phyloP scores from a whole-genome alignment of 176 grass and related monocot genomes.

The Musa schizocarpa region DNA sequence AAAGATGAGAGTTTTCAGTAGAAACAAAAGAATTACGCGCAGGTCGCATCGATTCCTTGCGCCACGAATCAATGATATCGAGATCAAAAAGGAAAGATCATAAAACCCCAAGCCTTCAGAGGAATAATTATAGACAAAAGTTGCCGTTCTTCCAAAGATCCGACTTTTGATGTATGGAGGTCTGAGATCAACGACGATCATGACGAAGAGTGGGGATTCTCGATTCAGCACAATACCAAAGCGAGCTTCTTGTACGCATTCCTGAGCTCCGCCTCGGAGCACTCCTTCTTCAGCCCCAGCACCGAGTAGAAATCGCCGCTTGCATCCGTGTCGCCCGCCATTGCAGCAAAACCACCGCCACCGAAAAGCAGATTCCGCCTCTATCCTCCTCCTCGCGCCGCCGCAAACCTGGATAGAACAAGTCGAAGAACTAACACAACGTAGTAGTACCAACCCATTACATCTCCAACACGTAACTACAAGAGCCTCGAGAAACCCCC shows the following conservation, averaged over 20 bases:
- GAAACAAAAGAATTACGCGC: background rate
- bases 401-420: no score
- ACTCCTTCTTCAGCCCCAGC: conserved; percentile 78
- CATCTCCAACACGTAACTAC: no score
- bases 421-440: no score
- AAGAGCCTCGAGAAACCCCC: no score
- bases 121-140: no score
- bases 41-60: no score
- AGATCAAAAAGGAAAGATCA: conserved; percentile 4
- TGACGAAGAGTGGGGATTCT: background rate
- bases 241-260: conserved; percentile 80
- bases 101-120: no score
- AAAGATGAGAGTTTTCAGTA: background rate
- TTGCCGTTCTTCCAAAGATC: no score
- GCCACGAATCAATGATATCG: background rate
- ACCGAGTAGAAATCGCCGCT: conserved; percentile 65
- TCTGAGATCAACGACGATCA: no score
- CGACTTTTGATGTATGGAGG: no score
- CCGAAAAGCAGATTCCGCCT: background rate
- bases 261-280: conserved; percentile 63
- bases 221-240: conserved; percentile 37
- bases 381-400: no score
- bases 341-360: background rate
- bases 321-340: conserved; percentile 39
- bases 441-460: no score